Evolutionary conservation across 306 rosid genomes (phyloP).

Genomic region (Acacia acuminata): DNA sequence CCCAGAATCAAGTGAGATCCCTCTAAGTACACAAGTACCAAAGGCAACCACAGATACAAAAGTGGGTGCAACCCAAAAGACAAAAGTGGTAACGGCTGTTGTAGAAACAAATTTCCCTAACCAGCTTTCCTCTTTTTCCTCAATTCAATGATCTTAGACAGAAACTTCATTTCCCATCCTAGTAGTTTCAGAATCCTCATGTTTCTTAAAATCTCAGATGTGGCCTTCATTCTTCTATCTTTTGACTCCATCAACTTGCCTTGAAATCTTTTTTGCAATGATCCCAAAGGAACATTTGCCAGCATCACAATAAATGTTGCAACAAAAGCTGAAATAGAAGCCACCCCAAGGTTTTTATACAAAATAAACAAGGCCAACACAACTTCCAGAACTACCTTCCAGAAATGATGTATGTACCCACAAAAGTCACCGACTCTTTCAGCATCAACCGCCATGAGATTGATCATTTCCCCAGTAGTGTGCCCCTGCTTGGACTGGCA

Average conservation of each 20-base stretch:
- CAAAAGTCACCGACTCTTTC: constrained; percentile 47
- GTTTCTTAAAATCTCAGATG: constrained; percentile 59
- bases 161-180: constrained; percentile 73
- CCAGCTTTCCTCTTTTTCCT: constrained; percentile 53
- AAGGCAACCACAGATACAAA: constrained; percentile 55
- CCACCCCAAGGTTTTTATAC: constrained; percentile 54
- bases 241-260: constrained; percentile 56
- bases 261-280: constrained; percentile 46
- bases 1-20: constrained; percentile 59
- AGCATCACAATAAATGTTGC: constrained; percentile 50
- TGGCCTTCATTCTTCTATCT: constrained; percentile 59
- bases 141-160: constrained; percentile 40
- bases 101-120: constrained; percentile 45
- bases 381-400: constrained; percentile 47
- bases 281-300: constrained; percentile 52
- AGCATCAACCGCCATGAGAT: constrained; percentile 57
- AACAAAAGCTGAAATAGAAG: constrained; percentile 48
- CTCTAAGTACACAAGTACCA: constrained; percentile 45
- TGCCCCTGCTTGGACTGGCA: constrained; percentile 45
- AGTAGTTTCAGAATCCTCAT: constrained; percentile 66
- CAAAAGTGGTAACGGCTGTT: constrained; percentile 34
- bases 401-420: constrained; percentile 43
- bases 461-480: constrained; percentile 56
- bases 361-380: constrained; percentile 41
- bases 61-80: constrained; percentile 54